A percentile compares a stretch with the other conserved stretches of the same genome.
phyloP scores from a whole-genome alignment of 345 rosid genomes.

The Trapa bicornis region DNA sequence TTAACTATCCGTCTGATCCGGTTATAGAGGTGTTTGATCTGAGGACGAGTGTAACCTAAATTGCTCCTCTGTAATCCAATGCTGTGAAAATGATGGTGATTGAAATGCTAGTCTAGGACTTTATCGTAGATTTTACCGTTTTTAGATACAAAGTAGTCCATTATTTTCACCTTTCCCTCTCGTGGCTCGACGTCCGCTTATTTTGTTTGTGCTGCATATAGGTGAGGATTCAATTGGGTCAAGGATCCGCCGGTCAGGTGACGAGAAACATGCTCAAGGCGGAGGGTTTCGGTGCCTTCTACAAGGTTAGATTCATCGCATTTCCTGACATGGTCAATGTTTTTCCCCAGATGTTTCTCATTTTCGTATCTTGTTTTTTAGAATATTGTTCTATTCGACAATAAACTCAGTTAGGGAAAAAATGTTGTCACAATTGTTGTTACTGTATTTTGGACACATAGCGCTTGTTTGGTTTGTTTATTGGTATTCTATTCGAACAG shows the following conservation, averaged over 20 bases:
- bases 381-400: background rate
- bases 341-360: background rate
- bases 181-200: slow-evolving; percentile 7
- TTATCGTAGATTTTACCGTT: background rate
- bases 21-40: background rate
- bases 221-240: slow-evolving; percentile 99
- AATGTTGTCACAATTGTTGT: background rate
- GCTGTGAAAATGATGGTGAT: background rate
- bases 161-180: background rate
- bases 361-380: background rate
- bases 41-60: background rate
- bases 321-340: background rate
- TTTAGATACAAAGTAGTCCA: background rate
- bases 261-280: slow-evolving; percentile 70
- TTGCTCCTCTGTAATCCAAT: background rate
- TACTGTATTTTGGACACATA: background rate
- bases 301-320: slow-evolving; percentile 46
- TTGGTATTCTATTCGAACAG: slow-evolving; percentile 21
- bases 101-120: background rate
- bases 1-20: background rate
- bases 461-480: background rate
- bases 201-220: slow-evolving; percentile 20
- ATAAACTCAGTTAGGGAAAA: too few relatives aligned
- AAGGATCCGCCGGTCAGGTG: slow-evolving; percentile 75
- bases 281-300: slow-evolving; percentile 80